Conservation (phyloP, 768 basidiomycete species). For the Lactifluus piperatus region DNA sequence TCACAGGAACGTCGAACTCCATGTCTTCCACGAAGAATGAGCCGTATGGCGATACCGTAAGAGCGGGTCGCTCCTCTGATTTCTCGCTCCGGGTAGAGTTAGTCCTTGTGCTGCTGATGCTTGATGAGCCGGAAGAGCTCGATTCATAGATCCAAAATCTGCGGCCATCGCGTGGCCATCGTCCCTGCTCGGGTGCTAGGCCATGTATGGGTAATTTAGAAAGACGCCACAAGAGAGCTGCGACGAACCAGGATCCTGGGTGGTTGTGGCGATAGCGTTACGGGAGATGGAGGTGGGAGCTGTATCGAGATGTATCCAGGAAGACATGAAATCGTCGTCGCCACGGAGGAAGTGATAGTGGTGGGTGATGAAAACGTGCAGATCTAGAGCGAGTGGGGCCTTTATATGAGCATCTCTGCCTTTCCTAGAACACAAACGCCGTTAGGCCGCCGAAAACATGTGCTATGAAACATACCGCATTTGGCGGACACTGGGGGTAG, state of each 20-base stretch:
- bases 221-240: neutral
- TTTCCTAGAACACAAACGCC: neutral
- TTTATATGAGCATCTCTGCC: neutral
- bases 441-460: neutral
- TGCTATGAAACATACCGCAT: neutral
- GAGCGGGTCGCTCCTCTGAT: neutral
- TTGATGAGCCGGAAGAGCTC: constrained; percentile 3
- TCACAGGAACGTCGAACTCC: neutral
- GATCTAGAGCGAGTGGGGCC: neutral
- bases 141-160: constrained; percentile 3
- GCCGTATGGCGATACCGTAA: constrained; percentile 8
- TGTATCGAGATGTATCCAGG: neutral
- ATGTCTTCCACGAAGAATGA: constrained; percentile 13
- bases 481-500: neutral
- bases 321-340: neutral
- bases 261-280: neutral
- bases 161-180: neutral
- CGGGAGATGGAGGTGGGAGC: neutral
- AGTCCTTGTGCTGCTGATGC: neutral
- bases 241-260: neutral
- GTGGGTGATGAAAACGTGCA: neutral
- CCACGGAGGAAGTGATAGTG: neutral
- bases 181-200: neutral
- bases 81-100: neutral
- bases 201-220: neutral